These are phyloP conservation scores for Daldinia sp. DNA, from an alignment of 2,329 filamentous ascomycete species.

Conservation along the genomic window DNA sequence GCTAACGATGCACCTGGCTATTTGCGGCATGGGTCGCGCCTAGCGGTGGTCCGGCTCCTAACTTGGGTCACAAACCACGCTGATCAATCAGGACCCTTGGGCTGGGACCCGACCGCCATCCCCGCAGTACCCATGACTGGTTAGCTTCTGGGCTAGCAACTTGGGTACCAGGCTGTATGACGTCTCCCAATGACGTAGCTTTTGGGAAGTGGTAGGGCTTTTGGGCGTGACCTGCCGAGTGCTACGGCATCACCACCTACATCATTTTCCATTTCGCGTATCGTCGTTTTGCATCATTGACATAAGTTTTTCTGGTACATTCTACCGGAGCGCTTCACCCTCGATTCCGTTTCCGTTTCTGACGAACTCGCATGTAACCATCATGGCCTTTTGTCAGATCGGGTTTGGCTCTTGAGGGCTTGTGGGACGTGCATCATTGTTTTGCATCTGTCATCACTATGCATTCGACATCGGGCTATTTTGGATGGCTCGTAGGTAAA, in stretches of 20 bases:
- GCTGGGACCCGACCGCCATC: conserved; percentile 13
- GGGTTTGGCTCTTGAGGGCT: conserved; percentile 7
- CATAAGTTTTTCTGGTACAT: conserved; percentile 27
- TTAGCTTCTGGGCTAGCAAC: not conserved
- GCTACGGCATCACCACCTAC: conserved; percentile 42
- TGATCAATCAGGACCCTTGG: conserved; percentile 33
- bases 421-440: conserved; percentile 32
- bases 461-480: conserved; percentile 19
- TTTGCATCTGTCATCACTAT: conserved; percentile 37
- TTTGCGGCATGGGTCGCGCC: conserved; percentile 31
- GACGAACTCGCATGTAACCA: conserved; percentile 30
- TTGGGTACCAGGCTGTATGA: conserved; percentile 30
- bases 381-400: conserved; percentile 15
- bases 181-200: conserved; percentile 38
- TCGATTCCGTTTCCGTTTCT: conserved; percentile 24
- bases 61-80: conserved; percentile 9
- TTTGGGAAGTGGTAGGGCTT: not conserved
- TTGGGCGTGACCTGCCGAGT: conserved; percentile 19
- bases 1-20: conserved; percentile 31
- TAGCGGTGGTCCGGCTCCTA: conserved; percentile 19
- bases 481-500: conserved; percentile 4
- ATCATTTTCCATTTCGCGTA: conserved; percentile 39
- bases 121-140: conserved; percentile 30
- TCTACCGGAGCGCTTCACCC: conserved; percentile 29
- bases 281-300: conserved; percentile 34